Base-by-base conservation (phyloP, 108 stramenopile species). In the Cylindrotheca fusiformis region DNA sequence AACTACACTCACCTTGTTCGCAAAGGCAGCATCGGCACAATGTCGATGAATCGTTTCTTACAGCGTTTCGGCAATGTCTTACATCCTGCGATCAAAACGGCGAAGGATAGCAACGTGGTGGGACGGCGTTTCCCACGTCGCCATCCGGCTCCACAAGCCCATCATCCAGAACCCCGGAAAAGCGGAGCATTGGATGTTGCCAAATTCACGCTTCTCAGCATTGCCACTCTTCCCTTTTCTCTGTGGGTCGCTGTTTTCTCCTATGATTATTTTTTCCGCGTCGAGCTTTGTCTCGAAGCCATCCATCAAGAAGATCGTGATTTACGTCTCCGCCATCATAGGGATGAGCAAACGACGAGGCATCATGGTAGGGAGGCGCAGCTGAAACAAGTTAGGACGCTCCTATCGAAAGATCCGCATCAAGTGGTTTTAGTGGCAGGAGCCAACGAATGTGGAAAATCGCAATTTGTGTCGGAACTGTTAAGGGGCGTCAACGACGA, bases 341-440 rank as follows among this genome's bases (percentile, higher is more conserved):
- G 21, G 12, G 33, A 58, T 31, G 8, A 55, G 22, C 14, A 44
- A 46, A 19, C 24, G 19, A 23, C 5, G 49, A 30, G n/a, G 4
- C 6, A 18, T 14, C 6, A 20, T 51, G 63, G 63, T 4, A n/a
- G 63, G 22, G 63, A 64, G 24, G 22, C 20, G n/a, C 52, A 64
- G 54, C 54, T 64, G 30, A 41, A 52, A 4, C 47, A 64, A 54
- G 52, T 64, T 3, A 24, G 14, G 27, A 33, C 63, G 3, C 63
- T 64, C 23, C 32, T 64, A 21, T 32, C 52, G 4, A 36, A 30
- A 18, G 48, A 4, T 14, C 63, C 63, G 3, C 52, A 52, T 54
- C 63, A 64, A 54, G 48, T 64, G 26, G n/a, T 64, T 20, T 30
- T 64, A 25, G 52, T 64, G 31, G 63, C 63, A 12, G 63, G 63